Base-by-base conservation (phyloP, 129 eudicot species). In the Pulicaria dysenterica region DNA sequence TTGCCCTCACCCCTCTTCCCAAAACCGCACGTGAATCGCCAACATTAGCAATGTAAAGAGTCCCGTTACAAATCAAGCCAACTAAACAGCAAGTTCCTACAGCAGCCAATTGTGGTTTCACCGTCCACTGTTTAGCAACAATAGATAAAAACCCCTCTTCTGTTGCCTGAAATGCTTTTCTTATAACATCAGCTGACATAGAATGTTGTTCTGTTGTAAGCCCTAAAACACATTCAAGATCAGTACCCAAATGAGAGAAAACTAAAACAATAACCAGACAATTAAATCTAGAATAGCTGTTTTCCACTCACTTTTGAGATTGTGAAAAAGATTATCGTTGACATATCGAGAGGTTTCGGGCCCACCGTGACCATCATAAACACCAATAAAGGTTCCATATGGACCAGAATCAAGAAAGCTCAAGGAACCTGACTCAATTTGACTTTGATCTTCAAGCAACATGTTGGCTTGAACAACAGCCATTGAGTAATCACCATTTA, bases 331-430 rank as follows among this genome's bases (percentile, higher is more conserved):
- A 65, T 89, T 57, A 65, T 82, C 87, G 51, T 89, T 89, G 45
- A 89, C 81, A 66, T 67, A 89, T 14, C 96, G 88, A 0, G 96
- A 82, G 3, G 96, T 86, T 78, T 89, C 96, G 8, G 96, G 96
- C 5, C 96, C 96, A 36, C 96, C 96, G 69, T 89, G 96, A 63
- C 96, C 96, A 82, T 89, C 96, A 56, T 89, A 89, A 16, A 89
- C 88, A 64, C 96, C 96, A 47, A 89, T 77, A 86, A 89, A 89
- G 34, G 92, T 86, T 46, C 96, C 96, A 64, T 43, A 82, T 0
- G 86, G 96, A 8, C 96, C 96, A 15, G 88, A 74, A 70, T 86
- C 90, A 36, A 63, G 85, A 67, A 82, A 82, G 77, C 90, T 86
- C 83, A 89, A 82, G 3, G 83, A 78, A 45, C 96, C 92, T 1